These are phyloP conservation scores for Podila epigama DNA, from an alignment of 192 early-diverging fungal species.

Conservation along the genomic window DNA sequence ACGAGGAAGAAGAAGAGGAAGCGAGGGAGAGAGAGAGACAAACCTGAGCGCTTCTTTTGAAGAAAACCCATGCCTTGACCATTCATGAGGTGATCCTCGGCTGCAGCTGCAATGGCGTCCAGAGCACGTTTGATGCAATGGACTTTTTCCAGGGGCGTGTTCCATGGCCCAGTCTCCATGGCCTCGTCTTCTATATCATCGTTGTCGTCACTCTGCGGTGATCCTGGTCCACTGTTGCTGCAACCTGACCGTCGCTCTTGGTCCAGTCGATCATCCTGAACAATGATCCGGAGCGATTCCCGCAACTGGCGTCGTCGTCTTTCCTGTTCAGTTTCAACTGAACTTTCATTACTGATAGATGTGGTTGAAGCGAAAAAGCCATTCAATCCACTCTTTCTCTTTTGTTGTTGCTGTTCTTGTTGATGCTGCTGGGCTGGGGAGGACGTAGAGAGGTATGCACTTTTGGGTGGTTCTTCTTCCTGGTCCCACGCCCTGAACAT, in stretches of 20 bases:
- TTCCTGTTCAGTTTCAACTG: slow-evolving; percentile 37
- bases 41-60: slow-evolving; percentile 33
- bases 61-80: slow-evolving; percentile 29
- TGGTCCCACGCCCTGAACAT: slow-evolving; percentile 43
- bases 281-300: slow-evolving; percentile 33
- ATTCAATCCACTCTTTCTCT: no score
- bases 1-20: neutral
- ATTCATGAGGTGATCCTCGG: slow-evolving; percentile 48
- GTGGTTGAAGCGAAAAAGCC: no score
- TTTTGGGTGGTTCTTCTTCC: neutral
- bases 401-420: no score
- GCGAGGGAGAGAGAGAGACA: neutral
- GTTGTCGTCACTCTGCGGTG: slow-evolving; percentile 1
- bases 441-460: neutral
- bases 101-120: slow-evolving; percentile 52
- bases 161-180: slow-evolving; percentile 16
- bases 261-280: slow-evolving; percentile 30
- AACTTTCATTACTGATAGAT: no score
- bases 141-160: slow-evolving; percentile 61
- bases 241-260: neutral
- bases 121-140: slow-evolving; percentile 52
- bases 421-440: no score
- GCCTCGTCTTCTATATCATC: slow-evolving; percentile 20
- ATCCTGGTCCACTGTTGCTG: neutral
- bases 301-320: slow-evolving; percentile 24